Evolutionary conservation across 306 rosid genomes (phyloP).

Genomic region (Malus fusca): DNA sequence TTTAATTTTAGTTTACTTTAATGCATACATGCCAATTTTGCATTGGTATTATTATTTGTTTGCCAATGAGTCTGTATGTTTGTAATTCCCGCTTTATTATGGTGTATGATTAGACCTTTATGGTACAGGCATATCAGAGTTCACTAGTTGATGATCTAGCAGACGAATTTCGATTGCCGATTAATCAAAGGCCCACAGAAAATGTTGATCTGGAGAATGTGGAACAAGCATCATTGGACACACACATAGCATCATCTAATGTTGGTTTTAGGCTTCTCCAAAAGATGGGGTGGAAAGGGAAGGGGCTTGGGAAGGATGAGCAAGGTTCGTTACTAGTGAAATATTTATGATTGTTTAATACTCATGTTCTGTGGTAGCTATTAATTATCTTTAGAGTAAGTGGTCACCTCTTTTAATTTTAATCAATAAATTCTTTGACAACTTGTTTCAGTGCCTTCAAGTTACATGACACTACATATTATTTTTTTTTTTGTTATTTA

Average conservation of each 20-base stretch:
- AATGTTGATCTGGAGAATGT: slow-evolving; percentile 89
- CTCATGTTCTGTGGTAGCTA: neutral
- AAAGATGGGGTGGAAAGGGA: slow-evolving; percentile 99
- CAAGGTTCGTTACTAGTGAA: slow-evolving; percentile 52
- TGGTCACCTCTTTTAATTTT: neutral
- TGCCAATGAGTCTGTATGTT: slow-evolving; percentile 1
- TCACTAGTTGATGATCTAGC: slow-evolving; percentile 49
- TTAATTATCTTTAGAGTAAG: neutral
- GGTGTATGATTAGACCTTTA: slow-evolving; percentile 2
- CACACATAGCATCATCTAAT: slow-evolving; percentile 73
- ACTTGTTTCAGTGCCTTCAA: neutral
- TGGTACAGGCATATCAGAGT: slow-evolving; percentile 38
- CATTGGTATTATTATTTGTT: neutral
- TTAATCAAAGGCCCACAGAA: slow-evolving; percentile 83
- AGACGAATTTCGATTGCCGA: slow-evolving; percentile 81
- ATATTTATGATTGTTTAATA: neutral
- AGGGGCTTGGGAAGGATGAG: slow-evolving; percentile 95
- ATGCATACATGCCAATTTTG: neutral
- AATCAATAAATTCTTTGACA: neutral
- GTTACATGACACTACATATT: neutral
- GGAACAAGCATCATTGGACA: slow-evolving; percentile 92
- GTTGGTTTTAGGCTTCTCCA: slow-evolving; percentile 94
- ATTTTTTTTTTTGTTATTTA: neutral
- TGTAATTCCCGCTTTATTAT: neutral
- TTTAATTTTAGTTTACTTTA: neutral